phyloP scores from a whole-genome alignment of 352 stramenopile genomes.

The Blastocystis sp. region DNA sequence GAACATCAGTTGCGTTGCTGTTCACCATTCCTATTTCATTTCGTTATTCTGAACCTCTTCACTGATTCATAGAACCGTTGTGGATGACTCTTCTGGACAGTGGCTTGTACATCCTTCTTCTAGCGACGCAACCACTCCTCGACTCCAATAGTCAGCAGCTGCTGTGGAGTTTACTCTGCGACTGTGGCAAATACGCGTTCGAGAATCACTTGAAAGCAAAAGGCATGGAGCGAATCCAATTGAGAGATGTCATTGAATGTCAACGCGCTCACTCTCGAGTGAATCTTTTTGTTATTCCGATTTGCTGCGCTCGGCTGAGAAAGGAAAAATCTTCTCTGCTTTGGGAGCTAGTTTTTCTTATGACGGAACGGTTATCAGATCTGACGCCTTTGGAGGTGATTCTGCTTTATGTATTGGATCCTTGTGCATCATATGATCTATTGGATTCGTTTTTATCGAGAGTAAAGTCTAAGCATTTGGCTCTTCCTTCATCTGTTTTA shows the following conservation, averaged over 20 bases:
- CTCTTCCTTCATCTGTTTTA: background rate
- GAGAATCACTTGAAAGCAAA: background rate
- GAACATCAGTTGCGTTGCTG: background rate
- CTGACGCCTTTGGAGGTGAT: background rate
- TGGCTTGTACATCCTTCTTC: background rate
- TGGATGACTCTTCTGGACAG: constrained; percentile 7
- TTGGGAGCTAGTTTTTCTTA: background rate
- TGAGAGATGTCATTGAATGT: background rate
- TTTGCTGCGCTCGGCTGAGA: background rate
- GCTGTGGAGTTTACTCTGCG: background rate
- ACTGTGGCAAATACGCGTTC: background rate
- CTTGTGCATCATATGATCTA: background rate
- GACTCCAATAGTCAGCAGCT: background rate
- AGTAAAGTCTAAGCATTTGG: background rate
- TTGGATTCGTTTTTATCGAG: background rate
- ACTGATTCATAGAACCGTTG: background rate
- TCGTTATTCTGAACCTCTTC: background rate
- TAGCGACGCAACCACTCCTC: background rate
- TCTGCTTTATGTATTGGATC: background rate
- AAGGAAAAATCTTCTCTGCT: background rate
- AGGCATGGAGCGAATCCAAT: background rate
- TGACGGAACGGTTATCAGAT: background rate
- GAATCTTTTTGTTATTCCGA: background rate
- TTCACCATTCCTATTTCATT: background rate
- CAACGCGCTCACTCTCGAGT: background rate